A percentile compares a stretch with the other conserved stretches of the same genome.
Evolutionary conservation across 2,329 filamentous ascomycete genomes (phyloP).

Genomic region (Botrytis paeoniae): DNA sequence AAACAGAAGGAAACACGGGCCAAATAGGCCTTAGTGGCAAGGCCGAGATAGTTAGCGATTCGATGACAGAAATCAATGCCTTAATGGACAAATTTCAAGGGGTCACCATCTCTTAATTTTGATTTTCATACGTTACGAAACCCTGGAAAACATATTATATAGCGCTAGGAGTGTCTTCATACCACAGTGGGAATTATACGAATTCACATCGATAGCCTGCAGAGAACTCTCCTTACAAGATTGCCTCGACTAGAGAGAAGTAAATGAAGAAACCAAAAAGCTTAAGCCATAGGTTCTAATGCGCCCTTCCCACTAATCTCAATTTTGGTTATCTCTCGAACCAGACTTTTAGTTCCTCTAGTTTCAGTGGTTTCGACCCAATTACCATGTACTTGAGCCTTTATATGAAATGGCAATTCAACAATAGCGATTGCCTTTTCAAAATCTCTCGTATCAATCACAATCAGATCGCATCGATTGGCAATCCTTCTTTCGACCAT

Average conservation of each 20-base stretch:
- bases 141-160: background rate
- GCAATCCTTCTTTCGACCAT: conserved; percentile 40
- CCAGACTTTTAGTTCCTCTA: background rate
- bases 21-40: background rate
- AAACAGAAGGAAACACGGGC: background rate
- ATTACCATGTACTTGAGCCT: conserved; percentile 32
- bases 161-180: background rate
- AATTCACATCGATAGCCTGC: background rate
- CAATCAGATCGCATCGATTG: conserved; percentile 35
- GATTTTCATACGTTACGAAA: background rate
- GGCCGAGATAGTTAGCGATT: background rate
- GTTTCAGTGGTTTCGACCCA: conserved; percentile 28
- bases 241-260: background rate
- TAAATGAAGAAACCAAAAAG: background rate
- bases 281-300: background rate
- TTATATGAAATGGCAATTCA: conserved; percentile 35
- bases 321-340: background rate
- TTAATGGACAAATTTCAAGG: background rate
- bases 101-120: background rate
- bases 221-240: background rate
- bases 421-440: conserved; percentile 38
- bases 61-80: background rate
- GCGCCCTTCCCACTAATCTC: background rate
- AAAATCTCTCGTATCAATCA: conserved; percentile 38
- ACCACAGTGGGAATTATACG: background rate